These are phyloP conservation scores for Trichosanthes cucumerina DNA, from an alignment of 306 rosid genomes.

Conservation along the genomic window DNA sequence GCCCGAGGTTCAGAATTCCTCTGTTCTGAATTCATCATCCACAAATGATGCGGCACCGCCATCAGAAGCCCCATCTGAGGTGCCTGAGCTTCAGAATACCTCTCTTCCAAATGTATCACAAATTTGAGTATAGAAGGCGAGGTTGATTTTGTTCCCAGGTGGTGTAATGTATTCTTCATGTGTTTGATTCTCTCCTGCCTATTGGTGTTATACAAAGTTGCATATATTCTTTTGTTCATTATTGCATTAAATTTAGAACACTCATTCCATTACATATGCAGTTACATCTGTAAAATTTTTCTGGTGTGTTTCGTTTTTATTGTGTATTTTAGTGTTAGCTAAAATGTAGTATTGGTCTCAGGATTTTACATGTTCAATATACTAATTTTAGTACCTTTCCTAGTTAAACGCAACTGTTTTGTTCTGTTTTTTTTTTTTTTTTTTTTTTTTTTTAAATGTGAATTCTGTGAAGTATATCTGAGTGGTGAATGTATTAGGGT, in stretches of 20 bases:
- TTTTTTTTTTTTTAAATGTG: too few relatives aligned
- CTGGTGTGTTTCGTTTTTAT: background rate
- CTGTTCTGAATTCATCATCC: constrained; percentile 6
- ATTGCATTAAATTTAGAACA: background rate
- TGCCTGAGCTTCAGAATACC: background rate
- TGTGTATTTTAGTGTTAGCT: background rate
- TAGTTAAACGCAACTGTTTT: background rate
- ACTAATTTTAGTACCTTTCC: background rate
- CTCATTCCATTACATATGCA: background rate
- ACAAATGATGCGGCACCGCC: constrained; percentile 18
- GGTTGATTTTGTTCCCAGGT: background rate
- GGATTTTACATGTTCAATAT: background rate
- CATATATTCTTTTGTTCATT: constrained; percentile 1
- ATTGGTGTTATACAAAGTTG: constrained; percentile 1
- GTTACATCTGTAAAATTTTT: background rate
- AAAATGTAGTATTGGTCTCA: background rate
- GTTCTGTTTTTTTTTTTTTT: background rate
- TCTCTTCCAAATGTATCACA: background rate
- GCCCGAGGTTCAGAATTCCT: constrained; percentile 3
- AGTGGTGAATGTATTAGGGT: too few relatives aligned
- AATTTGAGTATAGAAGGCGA: background rate
- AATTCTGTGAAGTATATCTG: too few relatives aligned
- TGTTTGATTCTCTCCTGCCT: background rate
- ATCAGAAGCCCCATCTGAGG: constrained; percentile 24
- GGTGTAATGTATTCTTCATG: background rate